A percentile compares a stretch with the other conserved stretches of the same genome.
These are phyloP conservation scores for Coccomyxa sp. DNA, from an alignment of 139 green algal genomes.

Conservation along the genomic window DNA sequence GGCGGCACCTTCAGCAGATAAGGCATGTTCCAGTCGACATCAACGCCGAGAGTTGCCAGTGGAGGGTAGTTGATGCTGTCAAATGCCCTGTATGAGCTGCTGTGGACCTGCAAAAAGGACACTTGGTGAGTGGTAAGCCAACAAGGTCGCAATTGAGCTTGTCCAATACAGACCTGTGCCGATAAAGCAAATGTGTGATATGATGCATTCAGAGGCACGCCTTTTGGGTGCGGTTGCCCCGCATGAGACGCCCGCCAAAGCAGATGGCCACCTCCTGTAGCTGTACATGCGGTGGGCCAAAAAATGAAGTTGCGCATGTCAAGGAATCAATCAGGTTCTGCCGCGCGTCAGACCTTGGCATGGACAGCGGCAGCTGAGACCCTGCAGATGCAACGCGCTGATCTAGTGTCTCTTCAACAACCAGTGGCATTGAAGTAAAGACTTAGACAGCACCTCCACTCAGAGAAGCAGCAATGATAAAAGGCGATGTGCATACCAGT, in stretches of 20 bases:
- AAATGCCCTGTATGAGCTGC: slow-evolving; percentile 49
- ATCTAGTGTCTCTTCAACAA: not conserved
- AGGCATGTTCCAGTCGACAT: slow-evolving; percentile 53
- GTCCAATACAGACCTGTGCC: not conserved
- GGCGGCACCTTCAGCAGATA: slow-evolving; percentile 40
- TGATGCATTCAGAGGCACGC: not conserved
- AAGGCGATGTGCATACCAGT: slow-evolving; percentile 21
- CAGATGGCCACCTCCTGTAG: slow-evolving; percentile 83
- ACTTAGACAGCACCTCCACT: not conserved
- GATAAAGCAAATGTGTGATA: not conserved
- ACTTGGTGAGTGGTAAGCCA: not conserved
- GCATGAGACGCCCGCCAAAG: slow-evolving; percentile 84
- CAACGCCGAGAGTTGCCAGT: slow-evolving; percentile 80
- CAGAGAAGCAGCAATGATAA: not conserved
- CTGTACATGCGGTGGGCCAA: slow-evolving; percentile 55
- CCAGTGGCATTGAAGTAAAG: not conserved
- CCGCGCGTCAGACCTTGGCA: slow-evolving; percentile 76
- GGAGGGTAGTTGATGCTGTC: slow-evolving; percentile 63
- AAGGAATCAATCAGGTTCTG: slow-evolving; percentile 85
- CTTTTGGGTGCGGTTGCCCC: slow-evolving; percentile 79
- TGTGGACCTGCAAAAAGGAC: slow-evolving; percentile 10
- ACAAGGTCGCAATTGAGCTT: too few relatives aligned
- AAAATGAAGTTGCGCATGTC: slow-evolving; percentile 62
- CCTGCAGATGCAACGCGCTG: slow-evolving; percentile 22
- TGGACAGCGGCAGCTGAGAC: slow-evolving; percentile 78